Percentiles rank a stretch among this genome's conserved stretches.
Evolutionary conservation across 352 stramenopile species (phyloP).

Genomic region (Saprolegnia diclina): DNA sequence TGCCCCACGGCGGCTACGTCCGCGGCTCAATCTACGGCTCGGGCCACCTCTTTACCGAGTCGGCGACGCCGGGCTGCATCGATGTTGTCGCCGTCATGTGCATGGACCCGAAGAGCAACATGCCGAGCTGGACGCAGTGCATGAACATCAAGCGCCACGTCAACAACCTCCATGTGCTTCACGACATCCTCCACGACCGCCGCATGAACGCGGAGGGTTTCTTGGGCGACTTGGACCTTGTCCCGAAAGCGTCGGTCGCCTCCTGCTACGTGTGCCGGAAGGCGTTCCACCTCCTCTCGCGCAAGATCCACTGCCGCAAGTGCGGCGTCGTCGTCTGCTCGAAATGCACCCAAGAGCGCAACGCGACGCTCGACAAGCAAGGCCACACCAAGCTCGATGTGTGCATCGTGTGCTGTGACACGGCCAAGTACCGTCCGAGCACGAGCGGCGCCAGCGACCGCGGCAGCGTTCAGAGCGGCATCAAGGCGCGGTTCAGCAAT

Average conservation of each 20-base stretch:
- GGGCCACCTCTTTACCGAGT: slow-evolving; percentile 70
- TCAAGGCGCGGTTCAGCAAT: slow-evolving; percentile 15
- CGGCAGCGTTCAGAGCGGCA: slow-evolving; percentile 5
- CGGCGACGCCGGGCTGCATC: slow-evolving; percentile 56
- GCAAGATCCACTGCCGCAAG: slow-evolving; percentile 73
- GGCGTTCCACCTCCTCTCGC: slow-evolving; percentile 37
- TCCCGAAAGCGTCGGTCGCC: slow-evolving; percentile 59
- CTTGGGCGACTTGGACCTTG: slow-evolving; percentile 66
- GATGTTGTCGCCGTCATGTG: slow-evolving; percentile 79
- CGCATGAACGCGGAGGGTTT: slow-evolving; percentile 11
- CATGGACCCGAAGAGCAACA: slow-evolving; percentile 30
- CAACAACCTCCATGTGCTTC: slow-evolving; percentile 13
- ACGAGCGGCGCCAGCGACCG: not conserved
- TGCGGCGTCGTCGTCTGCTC: slow-evolving; percentile 75
- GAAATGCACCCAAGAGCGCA: slow-evolving; percentile 34
- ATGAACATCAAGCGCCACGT: slow-evolving; percentile 66
- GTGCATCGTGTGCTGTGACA: slow-evolving; percentile 14
- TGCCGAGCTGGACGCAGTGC: slow-evolving; percentile 7
- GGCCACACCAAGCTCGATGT: slow-evolving; percentile 12
- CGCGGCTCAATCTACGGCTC: slow-evolving; percentile 79
- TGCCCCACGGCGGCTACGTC: slow-evolving; percentile 69
- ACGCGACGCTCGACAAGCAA: slow-evolving; percentile 11
- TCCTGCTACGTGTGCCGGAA: slow-evolving; percentile 23
- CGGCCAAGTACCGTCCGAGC: slow-evolving; percentile 4
- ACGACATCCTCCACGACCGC: slow-evolving; percentile 16